Conservation (phyloP, 2,329 filamentous ascomycete genomes). For the Fonsecaea pedrosoi region DNA sequence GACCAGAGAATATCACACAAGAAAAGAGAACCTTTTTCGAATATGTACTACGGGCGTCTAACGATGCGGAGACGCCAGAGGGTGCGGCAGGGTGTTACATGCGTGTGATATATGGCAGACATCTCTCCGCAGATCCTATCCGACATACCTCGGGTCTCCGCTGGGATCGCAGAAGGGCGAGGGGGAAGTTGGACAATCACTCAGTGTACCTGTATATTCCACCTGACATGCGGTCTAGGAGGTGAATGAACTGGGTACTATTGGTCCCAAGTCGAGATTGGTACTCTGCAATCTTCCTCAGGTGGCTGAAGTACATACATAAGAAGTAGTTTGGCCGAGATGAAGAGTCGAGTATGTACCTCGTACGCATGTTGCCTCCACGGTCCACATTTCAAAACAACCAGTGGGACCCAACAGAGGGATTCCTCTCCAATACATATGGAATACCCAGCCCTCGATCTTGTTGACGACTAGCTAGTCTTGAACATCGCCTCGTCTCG, state of each 20-base stretch:
- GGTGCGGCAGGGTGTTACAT: neutral
- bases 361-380: too few species aligned
- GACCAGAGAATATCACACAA: neutral
- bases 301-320: too few species aligned
- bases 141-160: slow-evolving; percentile 1
- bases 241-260: neutral
- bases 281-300: too few species aligned
- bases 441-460: too few species aligned
- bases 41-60: neutral
- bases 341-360: too few species aligned
- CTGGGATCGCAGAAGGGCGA: neutral
- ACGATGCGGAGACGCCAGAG: neutral
- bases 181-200: neutral
- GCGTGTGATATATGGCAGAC: too few species aligned
- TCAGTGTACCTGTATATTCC: neutral
- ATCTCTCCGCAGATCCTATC: neutral
- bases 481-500: too few species aligned
- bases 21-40: neutral
- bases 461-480: too few species aligned
- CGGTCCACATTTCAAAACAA: too few species aligned
- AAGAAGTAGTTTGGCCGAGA: too few species aligned
- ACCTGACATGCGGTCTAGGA: neutral
- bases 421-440: too few species aligned
- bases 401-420: too few species aligned
- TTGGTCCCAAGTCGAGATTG: neutral